Evolutionary conservation across 1,139 yeast genomes (phyloP).

Genomic region (Geotrichum australiense): DNA sequence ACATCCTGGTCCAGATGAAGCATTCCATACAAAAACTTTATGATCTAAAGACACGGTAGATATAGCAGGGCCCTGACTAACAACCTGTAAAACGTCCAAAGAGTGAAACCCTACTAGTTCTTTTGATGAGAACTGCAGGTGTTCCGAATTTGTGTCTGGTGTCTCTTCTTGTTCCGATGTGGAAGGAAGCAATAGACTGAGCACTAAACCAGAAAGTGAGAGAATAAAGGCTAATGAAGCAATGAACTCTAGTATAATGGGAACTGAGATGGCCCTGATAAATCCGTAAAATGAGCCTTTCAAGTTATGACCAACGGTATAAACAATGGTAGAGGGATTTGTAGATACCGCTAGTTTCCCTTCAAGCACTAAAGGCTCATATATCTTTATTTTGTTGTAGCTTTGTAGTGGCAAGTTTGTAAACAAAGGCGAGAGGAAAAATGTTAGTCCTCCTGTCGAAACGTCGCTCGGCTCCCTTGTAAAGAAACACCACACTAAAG

Average conservation of each 20-base stretch:
- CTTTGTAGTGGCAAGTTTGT: conserved; percentile 9
- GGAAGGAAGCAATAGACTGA: conserved; percentile 32
- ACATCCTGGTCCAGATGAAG: conserved; percentile 35
- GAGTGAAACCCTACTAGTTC: conserved; percentile 53
- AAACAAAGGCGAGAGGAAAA: conserved; percentile 14
- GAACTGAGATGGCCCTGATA: conserved; percentile 14
- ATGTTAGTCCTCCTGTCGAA: conserved; percentile 15
- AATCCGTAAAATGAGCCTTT: conserved; percentile 15
- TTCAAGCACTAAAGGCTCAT: conserved; percentile 17
- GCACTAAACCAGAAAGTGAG: conserved; percentile 35
- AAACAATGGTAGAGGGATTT: conserved; percentile 1
- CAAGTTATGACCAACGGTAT: conserved; percentile 10
- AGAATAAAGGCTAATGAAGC: conserved; percentile 39
- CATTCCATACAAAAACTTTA: conserved; percentile 67
- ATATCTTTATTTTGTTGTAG: conserved; percentile 8
- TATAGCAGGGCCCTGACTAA: conserved; percentile 47
- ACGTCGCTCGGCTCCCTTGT: conserved; percentile 13
- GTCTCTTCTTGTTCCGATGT: conserved; percentile 13
- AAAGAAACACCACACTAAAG: conserved; percentile 10
- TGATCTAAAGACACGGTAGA: conserved; percentile 72
- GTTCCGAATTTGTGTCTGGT: conserved; percentile 17
- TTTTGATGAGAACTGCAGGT: conserved; percentile 37
- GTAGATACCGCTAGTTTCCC: conserved; percentile 5
- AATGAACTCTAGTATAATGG: conserved; percentile 40
- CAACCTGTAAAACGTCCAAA: conserved; percentile 57